These are phyloP conservation scores for Rutstroemia sp. DNA, from an alignment of 2,329 filamentous ascomycete genomes.

Conservation along the genomic window DNA sequence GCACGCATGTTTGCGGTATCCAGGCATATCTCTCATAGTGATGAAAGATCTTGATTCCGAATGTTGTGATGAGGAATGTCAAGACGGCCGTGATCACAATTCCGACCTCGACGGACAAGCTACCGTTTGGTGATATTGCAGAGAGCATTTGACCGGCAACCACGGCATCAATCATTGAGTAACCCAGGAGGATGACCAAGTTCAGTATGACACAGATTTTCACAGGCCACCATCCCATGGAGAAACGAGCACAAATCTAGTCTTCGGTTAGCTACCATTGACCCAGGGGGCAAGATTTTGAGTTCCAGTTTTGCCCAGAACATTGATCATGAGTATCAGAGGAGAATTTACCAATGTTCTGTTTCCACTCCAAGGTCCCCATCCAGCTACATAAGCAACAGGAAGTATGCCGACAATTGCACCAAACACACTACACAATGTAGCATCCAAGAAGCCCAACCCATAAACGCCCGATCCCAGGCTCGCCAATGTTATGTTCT, in stretches of 20 bases:
- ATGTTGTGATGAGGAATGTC: slow-evolving; percentile 56
- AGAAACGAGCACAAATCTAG: slow-evolving; percentile 44
- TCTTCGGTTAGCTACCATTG: slow-evolving; percentile 1
- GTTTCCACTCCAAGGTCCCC: slow-evolving; percentile 53
- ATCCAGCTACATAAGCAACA: slow-evolving; percentile 53
- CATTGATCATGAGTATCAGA: not conserved
- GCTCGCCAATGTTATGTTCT: slow-evolving; percentile 59
- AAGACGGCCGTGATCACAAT: slow-evolving; percentile 58
- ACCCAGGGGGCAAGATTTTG: not conserved
- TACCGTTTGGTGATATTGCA: slow-evolving; percentile 51
- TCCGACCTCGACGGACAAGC: slow-evolving; percentile 56
- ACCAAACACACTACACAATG: slow-evolving; percentile 50
- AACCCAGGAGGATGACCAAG: slow-evolving; percentile 54
- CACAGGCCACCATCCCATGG: slow-evolving; percentile 59
- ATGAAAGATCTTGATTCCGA: slow-evolving; percentile 62
- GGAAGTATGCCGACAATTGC: slow-evolving; percentile 45
- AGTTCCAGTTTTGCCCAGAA: not conserved
- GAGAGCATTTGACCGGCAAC: slow-evolving; percentile 62
- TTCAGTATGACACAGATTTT: slow-evolving; percentile 57
- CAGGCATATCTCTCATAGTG: slow-evolving; percentile 62
- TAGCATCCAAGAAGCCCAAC: slow-evolving; percentile 49
- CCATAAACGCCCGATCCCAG: slow-evolving; percentile 51
- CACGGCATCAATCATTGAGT: slow-evolving; percentile 56
- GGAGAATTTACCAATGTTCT: slow-evolving; percentile 44
- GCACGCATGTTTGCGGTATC: slow-evolving; percentile 53